A percentile compares a stretch with the other conserved stretches of the same genome.
Evolutionary conservation across 1,284 basidiomycete genomes (phyloP).

Genomic region (Pterula multifida): DNA sequence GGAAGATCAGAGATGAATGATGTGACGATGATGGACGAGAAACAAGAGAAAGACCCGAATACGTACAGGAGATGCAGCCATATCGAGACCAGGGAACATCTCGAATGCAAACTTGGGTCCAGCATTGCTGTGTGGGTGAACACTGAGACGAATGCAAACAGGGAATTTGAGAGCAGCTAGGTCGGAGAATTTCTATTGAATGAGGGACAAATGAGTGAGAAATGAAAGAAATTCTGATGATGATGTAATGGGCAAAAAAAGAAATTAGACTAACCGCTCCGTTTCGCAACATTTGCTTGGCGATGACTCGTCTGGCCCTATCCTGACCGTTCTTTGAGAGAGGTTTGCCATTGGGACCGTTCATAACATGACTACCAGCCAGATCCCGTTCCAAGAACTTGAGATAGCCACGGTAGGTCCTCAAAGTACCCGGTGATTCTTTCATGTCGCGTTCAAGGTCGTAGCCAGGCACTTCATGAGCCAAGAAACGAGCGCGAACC

Average conservation of each 20-base stretch:
- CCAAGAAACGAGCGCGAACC: background rate
- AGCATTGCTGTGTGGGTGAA: background rate
- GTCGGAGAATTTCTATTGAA: background rate
- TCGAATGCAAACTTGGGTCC: conserved; percentile 1
- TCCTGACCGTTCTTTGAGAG: conserved; percentile 1
- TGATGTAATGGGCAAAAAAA: background rate
- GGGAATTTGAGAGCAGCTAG: background rate
- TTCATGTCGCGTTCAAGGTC: background rate
- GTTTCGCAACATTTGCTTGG: conserved; percentile 1
- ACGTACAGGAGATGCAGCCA: conserved; percentile 1
- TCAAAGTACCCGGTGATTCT: background rate
- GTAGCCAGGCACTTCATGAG: background rate
- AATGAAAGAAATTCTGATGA: background rate
- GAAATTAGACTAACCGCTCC: background rate
- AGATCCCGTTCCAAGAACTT: conserved; percentile 1
- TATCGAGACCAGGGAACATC: conserved; percentile 1
- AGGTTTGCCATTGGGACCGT: background rate
- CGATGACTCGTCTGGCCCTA: background rate
- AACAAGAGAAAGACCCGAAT: background rate
- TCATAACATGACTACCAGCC: background rate
- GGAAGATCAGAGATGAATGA: background rate
- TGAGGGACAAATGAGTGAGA: background rate
- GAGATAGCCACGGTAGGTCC: conserved; percentile 3
- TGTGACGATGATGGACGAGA: background rate
- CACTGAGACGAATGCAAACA: background rate